These are phyloP conservation scores for Podospora pseudoanserina DNA, from an alignment of 495 filamentous ascomycete species.

Conservation along the genomic window DNA sequence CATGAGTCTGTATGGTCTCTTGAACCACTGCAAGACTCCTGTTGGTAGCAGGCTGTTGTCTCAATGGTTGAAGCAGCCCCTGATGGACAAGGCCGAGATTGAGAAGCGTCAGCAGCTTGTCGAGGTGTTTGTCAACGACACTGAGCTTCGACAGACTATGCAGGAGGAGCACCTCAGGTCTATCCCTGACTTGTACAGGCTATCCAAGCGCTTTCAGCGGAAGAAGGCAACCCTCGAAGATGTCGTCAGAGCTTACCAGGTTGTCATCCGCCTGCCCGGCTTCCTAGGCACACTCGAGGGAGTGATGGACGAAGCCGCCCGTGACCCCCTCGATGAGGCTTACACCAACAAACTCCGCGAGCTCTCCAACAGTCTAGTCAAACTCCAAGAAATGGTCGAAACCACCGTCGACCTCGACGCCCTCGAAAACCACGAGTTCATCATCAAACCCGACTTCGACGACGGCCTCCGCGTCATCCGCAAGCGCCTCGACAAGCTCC, in stretches of 20 bases:
- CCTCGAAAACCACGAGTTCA: conserved; percentile 94
- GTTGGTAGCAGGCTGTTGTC: conserved; percentile 84
- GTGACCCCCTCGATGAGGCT: conserved; percentile 77
- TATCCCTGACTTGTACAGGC: conserved; percentile 89
- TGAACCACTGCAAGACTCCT: conserved; percentile 98
- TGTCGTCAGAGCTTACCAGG: conserved; percentile 92
- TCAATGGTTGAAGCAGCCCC: conserved; percentile 96
- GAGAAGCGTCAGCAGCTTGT: conserved; percentile 90
- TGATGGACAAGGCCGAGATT: conserved; percentile 90
- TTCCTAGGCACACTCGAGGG: conserved; percentile 86
- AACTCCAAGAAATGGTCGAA: conserved; percentile 96
- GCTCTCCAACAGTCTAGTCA: conserved; percentile 73
- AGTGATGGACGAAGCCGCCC: conserved; percentile 93
- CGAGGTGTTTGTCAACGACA: conserved; percentile 90
- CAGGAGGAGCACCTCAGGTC: conserved; percentile 94
- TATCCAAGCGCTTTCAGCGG: conserved; percentile 91
- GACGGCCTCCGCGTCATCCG: conserved; percentile 82
- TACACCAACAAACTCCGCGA: conserved; percentile 80
- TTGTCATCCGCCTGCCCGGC: conserved; percentile 83
- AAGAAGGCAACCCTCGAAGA: conserved; percentile 90
- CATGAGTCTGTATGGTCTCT: conserved; percentile 92
- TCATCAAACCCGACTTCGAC: conserved; percentile 98
- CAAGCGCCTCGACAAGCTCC: conserved; percentile 83
- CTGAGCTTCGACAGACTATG: conserved; percentile 92
- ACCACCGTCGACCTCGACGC: conserved; percentile 96